phyloP scores from a whole-genome alignment of 1,139 yeast genomes.

The Taphrina sp. region DNA sequence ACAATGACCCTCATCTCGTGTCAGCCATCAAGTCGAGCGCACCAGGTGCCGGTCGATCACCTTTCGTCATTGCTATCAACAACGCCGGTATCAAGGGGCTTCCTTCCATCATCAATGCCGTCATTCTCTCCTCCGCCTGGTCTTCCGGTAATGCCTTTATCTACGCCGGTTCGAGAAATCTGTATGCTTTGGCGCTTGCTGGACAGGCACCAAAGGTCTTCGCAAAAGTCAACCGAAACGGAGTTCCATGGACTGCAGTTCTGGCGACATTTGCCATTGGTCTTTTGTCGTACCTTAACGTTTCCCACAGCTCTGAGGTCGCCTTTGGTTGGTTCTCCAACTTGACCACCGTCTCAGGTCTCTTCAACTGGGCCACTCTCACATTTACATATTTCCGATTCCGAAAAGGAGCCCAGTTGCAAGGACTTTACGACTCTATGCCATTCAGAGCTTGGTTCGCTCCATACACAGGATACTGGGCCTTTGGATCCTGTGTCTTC shows the following conservation, averaged over 20 bases:
- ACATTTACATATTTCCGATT: constrained; percentile 45
- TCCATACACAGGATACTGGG: constrained; percentile 15
- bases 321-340: constrained; percentile 77
- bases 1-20: constrained; percentile 54
- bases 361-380: constrained; percentile 54
- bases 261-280: constrained; percentile 49
- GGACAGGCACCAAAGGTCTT: constrained; percentile 63
- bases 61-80: constrained; percentile 71
- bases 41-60: constrained; percentile 58
- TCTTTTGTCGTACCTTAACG: constrained; percentile 56
- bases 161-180: constrained; percentile 60
- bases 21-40: constrained; percentile 40
- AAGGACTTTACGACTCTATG: constrained; percentile 35
- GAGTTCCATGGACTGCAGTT: constrained; percentile 60
- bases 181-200: constrained; percentile 58
- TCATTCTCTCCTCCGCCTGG: constrained; percentile 64
- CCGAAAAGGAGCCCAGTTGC: constrained; percentile 35
- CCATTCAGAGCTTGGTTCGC: constrained; percentile 27
- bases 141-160: constrained; percentile 76
- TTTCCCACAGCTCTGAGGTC: constrained; percentile 51
- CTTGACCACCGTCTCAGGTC: constrained; percentile 62
- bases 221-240: constrained; percentile 56
- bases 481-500: constrained; percentile 42
- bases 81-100: constrained; percentile 67
- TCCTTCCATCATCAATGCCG: constrained; percentile 72